Conservation (phyloP, 768 basidiomycete species). For the Tylopilus sp. region DNA sequence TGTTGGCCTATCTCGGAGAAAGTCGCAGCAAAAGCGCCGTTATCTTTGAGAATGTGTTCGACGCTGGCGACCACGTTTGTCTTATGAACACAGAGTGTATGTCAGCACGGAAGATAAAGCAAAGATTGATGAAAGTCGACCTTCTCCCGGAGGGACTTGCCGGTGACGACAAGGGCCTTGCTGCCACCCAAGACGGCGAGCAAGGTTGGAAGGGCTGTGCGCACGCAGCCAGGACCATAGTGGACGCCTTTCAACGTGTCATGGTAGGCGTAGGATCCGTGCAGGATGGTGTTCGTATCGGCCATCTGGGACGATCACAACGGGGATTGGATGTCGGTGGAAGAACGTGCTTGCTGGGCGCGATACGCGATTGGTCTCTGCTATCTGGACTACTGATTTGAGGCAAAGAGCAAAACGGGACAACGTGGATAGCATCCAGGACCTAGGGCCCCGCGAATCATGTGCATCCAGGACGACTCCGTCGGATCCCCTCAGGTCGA, state of each 20-base stretch:
- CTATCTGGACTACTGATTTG: constrained; percentile 5
- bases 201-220: constrained; percentile 61
- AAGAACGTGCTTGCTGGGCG: neutral
- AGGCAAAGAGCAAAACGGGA: constrained; percentile 4
- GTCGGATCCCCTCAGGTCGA: constrained; percentile 14
- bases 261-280: constrained; percentile 65
- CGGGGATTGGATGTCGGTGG: neutral
- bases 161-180: constrained; percentile 71
- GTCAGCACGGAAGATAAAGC: constrained; percentile 7
- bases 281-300: constrained; percentile 1
- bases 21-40: constrained; percentile 59
- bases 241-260: constrained; percentile 65
- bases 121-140: constrained; percentile 23
- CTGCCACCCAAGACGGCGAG: constrained; percentile 50
- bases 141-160: constrained; percentile 65
- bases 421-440: neutral
- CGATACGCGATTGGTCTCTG: neutral
- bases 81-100: constrained; percentile 11
- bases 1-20: constrained; percentile 76
- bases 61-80: constrained; percentile 24
- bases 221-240: constrained; percentile 69
- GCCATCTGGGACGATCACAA: constrained; percentile 12
- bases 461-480: neutral
- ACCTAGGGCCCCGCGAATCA: constrained; percentile 11
- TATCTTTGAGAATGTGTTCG: constrained; percentile 48